Conservation (phyloP, 1,284 basidiomycete genomes). For the Fomes fomentarius region DNA sequence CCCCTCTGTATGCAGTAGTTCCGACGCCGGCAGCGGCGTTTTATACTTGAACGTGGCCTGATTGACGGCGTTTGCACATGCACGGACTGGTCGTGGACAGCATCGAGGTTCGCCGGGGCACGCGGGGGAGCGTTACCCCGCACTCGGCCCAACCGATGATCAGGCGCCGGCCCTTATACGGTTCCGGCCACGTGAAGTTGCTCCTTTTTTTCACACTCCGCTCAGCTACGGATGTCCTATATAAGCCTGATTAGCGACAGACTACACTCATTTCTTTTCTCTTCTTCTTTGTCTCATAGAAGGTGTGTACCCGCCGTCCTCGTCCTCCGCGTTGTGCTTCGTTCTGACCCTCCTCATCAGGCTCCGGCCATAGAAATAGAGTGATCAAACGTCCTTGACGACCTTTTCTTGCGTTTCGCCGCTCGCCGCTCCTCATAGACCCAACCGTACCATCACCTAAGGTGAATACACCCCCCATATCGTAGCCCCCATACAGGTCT, state of each 20-base stretch:
- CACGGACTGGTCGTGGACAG: neutral
- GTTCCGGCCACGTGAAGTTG: conserved; percentile 29
- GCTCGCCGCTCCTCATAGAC: conserved; percentile 25
- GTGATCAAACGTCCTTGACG: conserved; percentile 41
- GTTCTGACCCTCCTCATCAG: conserved; percentile 23
- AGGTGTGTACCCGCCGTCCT: conserved; percentile 41
- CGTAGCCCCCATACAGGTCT: conserved; percentile 13
- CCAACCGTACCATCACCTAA: conserved; percentile 33
- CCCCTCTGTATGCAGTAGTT: conserved; percentile 18
- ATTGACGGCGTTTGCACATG: neutral
- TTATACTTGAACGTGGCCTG: conserved; percentile 8
- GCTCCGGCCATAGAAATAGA: conserved; percentile 41
- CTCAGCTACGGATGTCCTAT: conserved; percentile 24
- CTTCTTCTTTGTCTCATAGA: conserved; percentile 45
- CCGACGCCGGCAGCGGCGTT: conserved; percentile 22
- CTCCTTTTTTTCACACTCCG: conserved; percentile 36
- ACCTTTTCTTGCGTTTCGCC: conserved; percentile 37
- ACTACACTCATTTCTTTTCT: conserved; percentile 34
- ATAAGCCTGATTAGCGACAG: conserved; percentile 26
- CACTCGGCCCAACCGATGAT: conserved; percentile 12
- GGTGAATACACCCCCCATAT: conserved; percentile 26
- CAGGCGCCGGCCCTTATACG: conserved; percentile 17
- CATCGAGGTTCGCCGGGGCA: conserved; percentile 6
- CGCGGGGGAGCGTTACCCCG: conserved; percentile 25
- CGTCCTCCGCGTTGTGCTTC: conserved; percentile 6